Percentiles rank a stretch among this genome's conserved stretches.
These are phyloP conservation scores for Petunia secreta DNA, from an alignment of 257 asterid species.

Conservation along the genomic window DNA sequence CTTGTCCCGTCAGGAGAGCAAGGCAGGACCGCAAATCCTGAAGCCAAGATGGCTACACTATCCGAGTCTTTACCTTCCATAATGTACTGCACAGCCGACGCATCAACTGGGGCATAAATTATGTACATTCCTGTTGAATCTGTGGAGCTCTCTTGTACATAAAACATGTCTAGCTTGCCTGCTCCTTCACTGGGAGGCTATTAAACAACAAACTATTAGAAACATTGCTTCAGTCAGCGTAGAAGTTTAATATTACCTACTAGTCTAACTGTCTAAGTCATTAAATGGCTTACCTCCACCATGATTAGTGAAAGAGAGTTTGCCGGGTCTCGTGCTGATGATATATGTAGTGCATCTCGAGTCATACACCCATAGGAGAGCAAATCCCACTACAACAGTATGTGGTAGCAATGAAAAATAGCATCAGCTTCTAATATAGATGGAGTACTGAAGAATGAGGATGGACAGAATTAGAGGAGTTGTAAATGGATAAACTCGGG, in stretches of 20 bases:
- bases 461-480: background rate
- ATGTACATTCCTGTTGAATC: constrained; percentile 47
- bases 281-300: constrained; percentile 41
- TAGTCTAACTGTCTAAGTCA: background rate
- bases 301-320: constrained; percentile 43
- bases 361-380: constrained; percentile 45
- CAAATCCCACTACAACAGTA: constrained; percentile 54
- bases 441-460: background rate
- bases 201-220: constrained; percentile 22
- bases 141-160: constrained; percentile 54
- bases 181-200: constrained; percentile 32
- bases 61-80: constrained; percentile 46
- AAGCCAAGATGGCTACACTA: constrained; percentile 44
- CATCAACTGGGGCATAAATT: constrained; percentile 49
- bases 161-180: constrained; percentile 29
- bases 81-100: constrained; percentile 38
- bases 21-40: constrained; percentile 52
- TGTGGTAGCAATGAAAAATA: background rate
- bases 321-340: constrained; percentile 48
- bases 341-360: constrained; percentile 37
- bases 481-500: no score
- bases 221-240: background rate
- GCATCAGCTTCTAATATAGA: background rate
- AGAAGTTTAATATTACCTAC: background rate
- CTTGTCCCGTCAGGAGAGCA: constrained; percentile 4